These are phyloP conservation scores for Ogataea paraovalis DNA, from an alignment of 805 yeast species.

Conservation along the genomic window DNA sequence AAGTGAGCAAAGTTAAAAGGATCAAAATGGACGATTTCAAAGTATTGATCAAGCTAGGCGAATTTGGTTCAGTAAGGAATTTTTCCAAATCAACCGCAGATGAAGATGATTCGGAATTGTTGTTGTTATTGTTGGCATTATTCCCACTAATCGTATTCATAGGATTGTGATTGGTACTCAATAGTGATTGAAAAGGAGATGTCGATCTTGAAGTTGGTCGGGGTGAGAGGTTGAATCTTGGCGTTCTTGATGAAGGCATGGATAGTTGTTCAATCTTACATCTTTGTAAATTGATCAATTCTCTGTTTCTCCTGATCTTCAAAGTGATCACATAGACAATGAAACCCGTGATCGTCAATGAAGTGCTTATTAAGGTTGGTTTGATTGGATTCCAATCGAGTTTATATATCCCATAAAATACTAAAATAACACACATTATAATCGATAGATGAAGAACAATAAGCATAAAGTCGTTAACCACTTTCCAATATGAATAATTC, in stretches of 20 bases:
- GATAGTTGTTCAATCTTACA: slow-evolving; percentile 26
- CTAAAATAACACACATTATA: slow-evolving; percentile 57
- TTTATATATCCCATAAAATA: slow-evolving; percentile 60
- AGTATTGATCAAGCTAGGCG: slow-evolving; percentile 30
- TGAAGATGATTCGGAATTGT: neutral
- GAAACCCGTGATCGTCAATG: slow-evolving; percentile 35
- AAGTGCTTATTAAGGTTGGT: slow-evolving; percentile 35
- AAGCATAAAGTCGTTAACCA: slow-evolving; percentile 69
- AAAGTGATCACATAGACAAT: slow-evolving; percentile 29
- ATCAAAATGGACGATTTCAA: slow-evolving; percentile 68
- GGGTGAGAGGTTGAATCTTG: slow-evolving; percentile 17
- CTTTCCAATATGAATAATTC: slow-evolving; percentile 55
- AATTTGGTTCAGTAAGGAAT: slow-evolving; percentile 22
- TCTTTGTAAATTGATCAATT: slow-evolving; percentile 27
- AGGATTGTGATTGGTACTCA: neutral
- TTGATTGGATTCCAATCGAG: slow-evolving; percentile 45
- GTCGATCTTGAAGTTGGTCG: slow-evolving; percentile 22
- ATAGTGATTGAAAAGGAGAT: slow-evolving; percentile 16
- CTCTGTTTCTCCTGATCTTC: slow-evolving; percentile 27
- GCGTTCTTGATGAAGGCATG: slow-evolving; percentile 12
- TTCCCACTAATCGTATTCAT: neutral
- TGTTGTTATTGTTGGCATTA: neutral
- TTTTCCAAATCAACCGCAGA: slow-evolving; percentile 20
- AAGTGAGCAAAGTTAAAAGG: slow-evolving; percentile 63
- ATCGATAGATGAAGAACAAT: slow-evolving; percentile 63